Percentiles rank a stretch among this genome's conserved stretches.
phyloP scores from a whole-genome alignment of 805 yeast species.

The Brettanomyces sp. region DNA sequence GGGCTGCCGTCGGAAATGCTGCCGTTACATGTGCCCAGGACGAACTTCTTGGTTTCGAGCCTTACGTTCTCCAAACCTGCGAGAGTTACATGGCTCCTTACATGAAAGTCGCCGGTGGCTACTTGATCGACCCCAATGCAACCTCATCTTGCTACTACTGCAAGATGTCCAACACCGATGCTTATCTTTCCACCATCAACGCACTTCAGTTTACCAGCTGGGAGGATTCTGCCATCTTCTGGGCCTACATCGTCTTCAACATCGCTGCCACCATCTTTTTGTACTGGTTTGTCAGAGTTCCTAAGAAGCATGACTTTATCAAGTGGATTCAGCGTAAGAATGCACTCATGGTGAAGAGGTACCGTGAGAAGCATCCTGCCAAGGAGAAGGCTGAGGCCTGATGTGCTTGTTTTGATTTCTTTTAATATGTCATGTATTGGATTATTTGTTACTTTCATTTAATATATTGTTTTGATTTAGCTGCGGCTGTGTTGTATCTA shows the following conservation, averaged over 20 bases:
- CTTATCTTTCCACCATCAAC: conserved; percentile 23
- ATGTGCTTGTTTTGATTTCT: no score
- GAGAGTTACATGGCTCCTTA: conserved; percentile 35
- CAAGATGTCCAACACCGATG: conserved; percentile 44
- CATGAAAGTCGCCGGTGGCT: conserved; percentile 34
- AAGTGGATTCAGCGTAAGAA: not conserved
- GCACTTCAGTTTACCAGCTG: conserved; percentile 42
- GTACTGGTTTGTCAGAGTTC: conserved; percentile 58
- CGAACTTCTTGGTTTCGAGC: conserved; percentile 38
- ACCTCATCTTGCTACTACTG: conserved; percentile 53
- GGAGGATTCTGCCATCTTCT: conserved; percentile 46
- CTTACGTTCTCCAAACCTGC: conserved; percentile 49
- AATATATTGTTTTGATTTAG: no score
- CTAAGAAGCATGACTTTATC: conserved; percentile 28
- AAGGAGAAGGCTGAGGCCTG: not conserved
- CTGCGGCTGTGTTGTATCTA: no score
- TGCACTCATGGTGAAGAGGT: not conserved
- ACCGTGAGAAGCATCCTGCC: not conserved
- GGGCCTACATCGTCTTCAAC: conserved; percentile 36
- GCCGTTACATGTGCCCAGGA: conserved; percentile 34
- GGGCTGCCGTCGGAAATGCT: conserved; percentile 42
- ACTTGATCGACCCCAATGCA: conserved; percentile 29
- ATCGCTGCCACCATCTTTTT: conserved; percentile 14
- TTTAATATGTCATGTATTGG: no score
- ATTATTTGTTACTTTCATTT: no score